A percentile compares a stretch with the other conserved stretches of the same genome.
Evolutionary conservation across 495 filamentous ascomycete species (phyloP).

Genomic region (Entonaema liquescens): DNA sequence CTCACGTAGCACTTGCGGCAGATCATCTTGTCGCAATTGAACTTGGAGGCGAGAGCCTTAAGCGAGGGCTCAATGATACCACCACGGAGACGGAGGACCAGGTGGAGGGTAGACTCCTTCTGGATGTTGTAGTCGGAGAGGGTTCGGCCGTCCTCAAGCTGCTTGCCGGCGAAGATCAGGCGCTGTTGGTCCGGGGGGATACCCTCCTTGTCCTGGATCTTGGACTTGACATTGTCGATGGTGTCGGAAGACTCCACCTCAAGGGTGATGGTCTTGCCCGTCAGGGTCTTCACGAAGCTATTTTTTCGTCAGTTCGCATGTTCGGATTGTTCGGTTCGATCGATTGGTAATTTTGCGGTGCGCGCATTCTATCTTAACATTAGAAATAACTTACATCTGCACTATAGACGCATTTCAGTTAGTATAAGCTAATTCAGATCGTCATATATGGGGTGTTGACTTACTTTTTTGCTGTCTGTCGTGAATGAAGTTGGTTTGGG

Average conservation of each 20-base stretch:
- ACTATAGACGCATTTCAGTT: conserved; percentile 41
- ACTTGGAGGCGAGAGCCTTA: conserved; percentile 97
- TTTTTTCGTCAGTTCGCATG: conserved; percentile 46
- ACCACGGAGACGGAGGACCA: conserved; percentile 98
- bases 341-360: background rate
- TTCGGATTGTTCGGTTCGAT: conserved; percentile 11
- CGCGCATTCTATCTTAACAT: conserved; percentile 8
- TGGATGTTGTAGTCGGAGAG: conserved; percentile 99
- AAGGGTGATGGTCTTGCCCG: conserved; percentile 99
- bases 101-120: conserved; percentile 99
- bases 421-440: background rate
- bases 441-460: conserved; percentile 14
- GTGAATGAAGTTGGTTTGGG: conserved; percentile 27
- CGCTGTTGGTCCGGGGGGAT: conserved; percentile 99
- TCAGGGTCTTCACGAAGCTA: conserved; percentile 98
- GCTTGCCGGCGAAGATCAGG: conserved; percentile 99
- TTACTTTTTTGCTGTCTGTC: conserved; percentile 49
- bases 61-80: conserved; percentile 99
- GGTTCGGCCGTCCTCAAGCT: conserved; percentile 98
- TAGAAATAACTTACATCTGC: conserved; percentile 51
- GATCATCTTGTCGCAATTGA: conserved; percentile 99
- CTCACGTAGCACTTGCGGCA: conserved; percentile 99
- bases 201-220: conserved; percentile 99
- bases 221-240: conserved; percentile 97
- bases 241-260: conserved; percentile 99